Evolutionary conservation across 2,329 filamentous ascomycete genomes (phyloP).

Genomic region (Trichoderma lentiforme): DNA sequence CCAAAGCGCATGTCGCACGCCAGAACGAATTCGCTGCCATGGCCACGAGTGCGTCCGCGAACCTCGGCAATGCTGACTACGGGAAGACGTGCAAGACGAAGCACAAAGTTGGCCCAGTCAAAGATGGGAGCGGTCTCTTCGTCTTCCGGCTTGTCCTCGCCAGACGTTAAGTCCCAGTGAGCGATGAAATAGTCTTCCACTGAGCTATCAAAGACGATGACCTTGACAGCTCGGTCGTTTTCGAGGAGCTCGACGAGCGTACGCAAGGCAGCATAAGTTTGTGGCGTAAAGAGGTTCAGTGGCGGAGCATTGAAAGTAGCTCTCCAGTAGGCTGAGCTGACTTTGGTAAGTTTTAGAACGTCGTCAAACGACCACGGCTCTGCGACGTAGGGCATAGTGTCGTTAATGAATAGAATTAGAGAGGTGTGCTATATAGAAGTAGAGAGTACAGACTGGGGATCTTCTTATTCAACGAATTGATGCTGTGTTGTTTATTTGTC

Average conservation of each 20-base stretch:
- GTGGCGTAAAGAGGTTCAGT: slow-evolving; percentile 1
- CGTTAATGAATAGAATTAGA: background rate
- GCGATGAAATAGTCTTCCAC: background rate
- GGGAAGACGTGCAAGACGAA: background rate
- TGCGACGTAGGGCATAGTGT: background rate
- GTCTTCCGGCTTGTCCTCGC: background rate
- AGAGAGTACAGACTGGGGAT: background rate
- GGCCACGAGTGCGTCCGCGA: background rate
- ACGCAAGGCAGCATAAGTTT: background rate
- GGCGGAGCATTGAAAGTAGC: slow-evolving; percentile 1
- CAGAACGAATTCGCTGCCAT: background rate
- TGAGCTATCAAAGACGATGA: background rate
- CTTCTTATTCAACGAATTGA: background rate
- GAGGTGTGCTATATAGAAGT: background rate
- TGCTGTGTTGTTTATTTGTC: background rate
- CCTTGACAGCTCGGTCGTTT: background rate
- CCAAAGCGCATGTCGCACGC: slow-evolving; percentile 2
- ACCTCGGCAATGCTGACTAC: background rate
- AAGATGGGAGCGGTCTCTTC: background rate
- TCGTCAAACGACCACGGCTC: slow-evolving; percentile 1
- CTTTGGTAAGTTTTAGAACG: slow-evolving; percentile 3
- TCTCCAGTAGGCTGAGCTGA: slow-evolving; percentile 3
- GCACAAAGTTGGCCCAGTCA: background rate
- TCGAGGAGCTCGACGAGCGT: background rate
- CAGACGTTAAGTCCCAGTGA: background rate